Evolutionary conservation across 768 basidiomycete species (phyloP), one percentile per base, ranked within the genome.

Genomic region (Trametes villosa): DNA sequence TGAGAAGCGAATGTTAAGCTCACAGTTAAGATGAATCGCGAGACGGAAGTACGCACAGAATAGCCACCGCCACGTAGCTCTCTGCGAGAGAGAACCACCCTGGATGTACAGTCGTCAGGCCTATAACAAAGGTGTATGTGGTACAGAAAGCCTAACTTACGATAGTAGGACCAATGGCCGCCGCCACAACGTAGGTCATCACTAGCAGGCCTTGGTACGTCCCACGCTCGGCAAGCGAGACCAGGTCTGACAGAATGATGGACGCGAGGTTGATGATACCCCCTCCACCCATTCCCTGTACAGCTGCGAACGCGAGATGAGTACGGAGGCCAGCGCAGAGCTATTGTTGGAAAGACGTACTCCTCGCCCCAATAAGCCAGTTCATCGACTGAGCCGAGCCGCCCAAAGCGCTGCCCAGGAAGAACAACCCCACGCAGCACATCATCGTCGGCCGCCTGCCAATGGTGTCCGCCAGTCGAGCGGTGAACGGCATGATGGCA

Each of bases 311-410:
- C 15, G 26, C 50, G 20, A 31, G 22, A 2, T 26, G 6, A 36
- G 24, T 1, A 27, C 18, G 2, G 18, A 18, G 17, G 11, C 15
- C 33, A 15, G 7, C 8, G 26, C n/a, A 12, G 2, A 34, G 1
- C 17, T 9, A 4, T 15, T 12, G 18, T 1, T 29, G 22, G 29
- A 7, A 13, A 4, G 27, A 27, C 46, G 33, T 31, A 57, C 55
- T 57, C 12, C 55, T 11, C 0, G 75, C 78, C 5, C 71, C 77
- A 53, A 81, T 79, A 1, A 79, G 59, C 76, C 75, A 75, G 9
- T 63, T 57, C 76, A 81, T 79, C 47, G 48, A 75, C 41, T 75
- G 67, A 0, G 79, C 76, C 0, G 76, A 68, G 1, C 78, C 81
- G 9, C 71, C 70, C 1, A 81, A 27, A 0, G 77, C 78, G 18